A percentile compares a stretch with the other conserved stretches of the same genome.
These are phyloP conservation scores for Debaryomyces singareniensis DNA, from an alignment of 1,139 yeast species.

Conservation along the genomic window DNA sequence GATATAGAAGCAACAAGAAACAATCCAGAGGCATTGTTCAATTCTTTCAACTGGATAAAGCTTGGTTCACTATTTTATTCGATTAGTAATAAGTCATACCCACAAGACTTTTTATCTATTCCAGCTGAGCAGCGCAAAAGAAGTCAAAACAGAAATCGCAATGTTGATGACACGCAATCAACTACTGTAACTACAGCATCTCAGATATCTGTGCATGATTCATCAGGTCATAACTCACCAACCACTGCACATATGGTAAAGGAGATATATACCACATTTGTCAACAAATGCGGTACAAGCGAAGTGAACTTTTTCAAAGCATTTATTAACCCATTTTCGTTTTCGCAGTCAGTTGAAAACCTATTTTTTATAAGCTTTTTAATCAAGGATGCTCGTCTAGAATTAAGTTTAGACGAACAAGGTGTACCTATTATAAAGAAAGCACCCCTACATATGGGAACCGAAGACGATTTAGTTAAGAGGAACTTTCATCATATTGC, in stretches of 20 bases:
- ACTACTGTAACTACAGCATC: slow-evolving; percentile 44
- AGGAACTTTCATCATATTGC: slow-evolving; percentile 47
- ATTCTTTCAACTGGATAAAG: slow-evolving; percentile 49
- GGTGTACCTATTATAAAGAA: slow-evolving; percentile 30
- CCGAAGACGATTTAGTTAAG: slow-evolving; percentile 8
- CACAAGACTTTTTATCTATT: slow-evolving; percentile 62
- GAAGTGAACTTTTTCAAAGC: slow-evolving; percentile 59
- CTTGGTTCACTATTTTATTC: slow-evolving; percentile 51
- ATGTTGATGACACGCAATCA: slow-evolving; percentile 38
- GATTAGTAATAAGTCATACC: slow-evolving; percentile 42
- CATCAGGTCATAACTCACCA: slow-evolving; percentile 42
- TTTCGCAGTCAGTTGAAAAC: slow-evolving; percentile 76
- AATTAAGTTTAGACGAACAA: slow-evolving; percentile 42
- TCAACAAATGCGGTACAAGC: slow-evolving; percentile 18
- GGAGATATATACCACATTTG: slow-evolving; percentile 35
- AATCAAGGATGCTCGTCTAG: slow-evolving; percentile 63
- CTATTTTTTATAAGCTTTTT: slow-evolving; percentile 77
- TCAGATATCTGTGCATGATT: slow-evolving; percentile 44
- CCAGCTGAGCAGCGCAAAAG: slow-evolving; percentile 63
- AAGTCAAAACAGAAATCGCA: slow-evolving; percentile 29
- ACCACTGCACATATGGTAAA: slow-evolving; percentile 60
- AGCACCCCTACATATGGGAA: slow-evolving; percentile 9
- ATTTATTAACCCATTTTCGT: slow-evolving; percentile 69
- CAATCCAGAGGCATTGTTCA: slow-evolving; percentile 20
- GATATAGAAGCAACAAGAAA: no score